Conservation (phyloP, 2,329 filamentous ascomycete species). For the Aspergillus texensis region DNA sequence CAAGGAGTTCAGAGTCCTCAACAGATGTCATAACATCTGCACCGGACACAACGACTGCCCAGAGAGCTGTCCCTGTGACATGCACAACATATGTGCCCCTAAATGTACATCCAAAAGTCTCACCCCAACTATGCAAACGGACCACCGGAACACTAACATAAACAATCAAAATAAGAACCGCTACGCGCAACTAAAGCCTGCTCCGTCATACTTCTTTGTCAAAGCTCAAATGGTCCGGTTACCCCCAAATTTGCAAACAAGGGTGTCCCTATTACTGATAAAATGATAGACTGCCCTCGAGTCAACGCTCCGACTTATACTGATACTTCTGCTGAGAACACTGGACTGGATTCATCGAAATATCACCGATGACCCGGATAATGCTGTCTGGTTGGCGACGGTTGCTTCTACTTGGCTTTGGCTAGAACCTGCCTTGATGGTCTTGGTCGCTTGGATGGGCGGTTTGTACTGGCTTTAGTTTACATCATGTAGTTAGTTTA, state of each 20-base stretch:
- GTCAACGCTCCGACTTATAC: not conserved
- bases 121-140: not conserved
- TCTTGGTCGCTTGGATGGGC: not conserved
- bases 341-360: not conserved
- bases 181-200: not conserved
- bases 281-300: not conserved
- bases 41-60: constrained; percentile 7
- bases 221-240: not conserved
- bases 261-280: not conserved
- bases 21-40: constrained; percentile 13
- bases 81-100: constrained; percentile 7
- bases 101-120: not conserved
- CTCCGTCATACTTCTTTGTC: not conserved
- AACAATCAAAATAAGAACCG: not conserved
- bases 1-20: not conserved
- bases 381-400: not conserved
- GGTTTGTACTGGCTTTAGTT: not conserved
- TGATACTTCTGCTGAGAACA: not conserved
- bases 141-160: not conserved
- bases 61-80: constrained; percentile 7
- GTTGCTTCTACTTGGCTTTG: not conserved
- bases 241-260: not conserved
- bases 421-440: not conserved
- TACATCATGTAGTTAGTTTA: not conserved
- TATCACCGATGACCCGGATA: not conserved